Percentiles rank a stretch among this genome's conserved stretches.
These are phyloP conservation scores for Colletotrichum filicis DNA, from an alignment of 2,329 filamentous ascomycete genomes.

Conservation along the genomic window DNA sequence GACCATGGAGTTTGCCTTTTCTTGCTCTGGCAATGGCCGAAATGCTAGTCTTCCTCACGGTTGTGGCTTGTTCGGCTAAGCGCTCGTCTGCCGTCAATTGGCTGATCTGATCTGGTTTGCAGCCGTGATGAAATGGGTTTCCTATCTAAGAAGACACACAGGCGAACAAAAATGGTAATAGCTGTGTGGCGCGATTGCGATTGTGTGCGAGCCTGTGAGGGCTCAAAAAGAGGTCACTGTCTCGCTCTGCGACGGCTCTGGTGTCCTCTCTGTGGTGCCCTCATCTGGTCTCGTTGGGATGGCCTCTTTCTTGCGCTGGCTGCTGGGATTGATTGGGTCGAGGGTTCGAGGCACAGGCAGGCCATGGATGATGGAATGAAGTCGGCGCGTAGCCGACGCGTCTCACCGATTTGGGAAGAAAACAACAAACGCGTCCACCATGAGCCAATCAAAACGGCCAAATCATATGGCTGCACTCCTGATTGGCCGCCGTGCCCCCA, in stretches of 20 bases:
- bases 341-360: slow-evolving; percentile 6
- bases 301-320: slow-evolving; percentile 20
- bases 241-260: slow-evolving; percentile 22
- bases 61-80: slow-evolving; percentile 27
- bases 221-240: slow-evolving; percentile 3
- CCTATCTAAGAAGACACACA: slow-evolving; percentile 8
- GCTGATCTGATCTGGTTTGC: slow-evolving; percentile 30
- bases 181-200: background rate
- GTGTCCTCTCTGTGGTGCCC: slow-evolving; percentile 2
- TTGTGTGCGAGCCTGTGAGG: background rate
- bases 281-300: slow-evolving; percentile 9
- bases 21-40: slow-evolving; percentile 21
- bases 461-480: background rate
- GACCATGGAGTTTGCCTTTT: slow-evolving; percentile 13
- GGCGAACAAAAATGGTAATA: background rate
- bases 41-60: slow-evolving; percentile 4
- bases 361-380: slow-evolving; percentile 29
- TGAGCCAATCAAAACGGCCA: slow-evolving; percentile 15
- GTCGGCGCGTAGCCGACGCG: slow-evolving; percentile 29
- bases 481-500: slow-evolving; percentile 15
- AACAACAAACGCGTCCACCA: slow-evolving; percentile 29
- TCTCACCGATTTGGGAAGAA: slow-evolving; percentile 17
- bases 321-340: slow-evolving; percentile 22
- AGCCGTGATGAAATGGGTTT: slow-evolving; percentile 18
- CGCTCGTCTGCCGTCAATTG: slow-evolving; percentile 23